Evolutionary conservation across 2,329 filamentous ascomycete species (phyloP), one percentile per base, ranked within the genome.

Genomic region (Bipolaris cookei): DNA sequence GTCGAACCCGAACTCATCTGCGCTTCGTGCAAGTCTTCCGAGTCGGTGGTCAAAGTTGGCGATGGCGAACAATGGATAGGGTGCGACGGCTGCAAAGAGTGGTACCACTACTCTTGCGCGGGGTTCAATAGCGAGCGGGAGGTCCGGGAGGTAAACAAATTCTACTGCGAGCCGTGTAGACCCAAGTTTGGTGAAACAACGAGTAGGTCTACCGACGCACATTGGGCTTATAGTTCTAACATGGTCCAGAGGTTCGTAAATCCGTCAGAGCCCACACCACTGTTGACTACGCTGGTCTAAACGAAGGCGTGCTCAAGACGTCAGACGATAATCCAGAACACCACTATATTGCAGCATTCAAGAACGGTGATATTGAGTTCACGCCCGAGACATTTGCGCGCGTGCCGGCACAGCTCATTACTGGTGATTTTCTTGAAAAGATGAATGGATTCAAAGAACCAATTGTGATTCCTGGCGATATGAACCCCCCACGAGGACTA

Each of bases 21-120:
- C 67, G 83, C 83, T 32, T 80, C 81, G 23, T 89, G 86, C 68
- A 80, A 83, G 38, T 80, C 83, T 53, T 78, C 82, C 32, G 80
- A 84, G 43, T 81, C 85, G 18, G 80, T 83, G 48, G 80, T 82
- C 34, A 73, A 78, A 20, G 80, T 81, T 32, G 80, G 78, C 10
- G 84, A 86, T 51, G 78, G 81, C 56, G 83, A 88, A 61, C 80
- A 84, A 52, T 90, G 87, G 87, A 87, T 90, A 59, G 84, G 83
- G 39, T 90, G 87, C 69, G 86, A 89, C 71, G 86, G 85, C 23
- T 90, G 87, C 75, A 87, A 88, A 68, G 81, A 81, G 54, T 90
- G 87, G 87, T 88, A 86, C 67, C 87, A 90, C 74, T 86, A 86
- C 58, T 82, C 85, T 51, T 90, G 87, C 70, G 86, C 86, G 47